Evolutionary conservation across 2,329 filamentous ascomycete genomes (phyloP).

Genomic region (Ophiostoma fasciatum): DNA sequence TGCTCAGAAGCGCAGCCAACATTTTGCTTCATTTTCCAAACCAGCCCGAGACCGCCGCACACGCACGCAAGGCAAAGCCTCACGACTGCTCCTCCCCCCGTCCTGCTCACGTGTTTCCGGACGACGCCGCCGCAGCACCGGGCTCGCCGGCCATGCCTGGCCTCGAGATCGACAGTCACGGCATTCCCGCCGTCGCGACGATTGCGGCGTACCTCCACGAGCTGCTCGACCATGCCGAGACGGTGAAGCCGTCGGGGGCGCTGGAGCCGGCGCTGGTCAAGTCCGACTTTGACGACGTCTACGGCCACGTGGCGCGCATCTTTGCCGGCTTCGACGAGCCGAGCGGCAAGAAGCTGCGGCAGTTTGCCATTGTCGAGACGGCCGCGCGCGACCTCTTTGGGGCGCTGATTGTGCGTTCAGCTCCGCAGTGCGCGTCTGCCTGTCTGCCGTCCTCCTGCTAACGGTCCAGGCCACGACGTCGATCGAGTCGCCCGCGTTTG

Average conservation of each 20-base stretch:
- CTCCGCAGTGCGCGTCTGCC: too few relatives aligned
- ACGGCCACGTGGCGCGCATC: slow-evolving; percentile 27
- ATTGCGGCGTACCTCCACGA: slow-evolving; percentile 39
- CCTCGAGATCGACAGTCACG: slow-evolving; percentile 28
- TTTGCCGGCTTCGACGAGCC: slow-evolving; percentile 18
- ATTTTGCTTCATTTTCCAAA: too few relatives aligned
- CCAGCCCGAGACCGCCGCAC: too few relatives aligned
- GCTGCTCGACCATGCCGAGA: slow-evolving; percentile 43
- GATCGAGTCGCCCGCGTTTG: slow-evolving; percentile 66
- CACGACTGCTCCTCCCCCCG: background rate
- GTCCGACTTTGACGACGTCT: slow-evolving; percentile 41
- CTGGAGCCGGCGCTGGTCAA: slow-evolving; percentile 67
- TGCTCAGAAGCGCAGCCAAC: too few relatives aligned
- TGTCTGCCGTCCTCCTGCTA: too few relatives aligned
- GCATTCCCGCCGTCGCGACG: slow-evolving; percentile 36
- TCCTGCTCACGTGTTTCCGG: too few relatives aligned
- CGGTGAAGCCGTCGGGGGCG: slow-evolving; percentile 40
- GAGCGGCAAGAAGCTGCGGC: slow-evolving; percentile 31
- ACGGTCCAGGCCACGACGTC: slow-evolving; percentile 47
- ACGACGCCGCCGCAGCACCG: too few relatives aligned
- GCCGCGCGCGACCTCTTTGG: slow-evolving; percentile 73
- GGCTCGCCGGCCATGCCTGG: slow-evolving; percentile 35
- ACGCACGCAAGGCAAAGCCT: too few relatives aligned
- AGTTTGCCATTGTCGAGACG: slow-evolving; percentile 64
- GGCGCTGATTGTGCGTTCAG: slow-evolving; percentile 52